phyloP scores from a whole-genome alignment of 805 yeast genomes.

The Dipodascopsis tothii region DNA sequence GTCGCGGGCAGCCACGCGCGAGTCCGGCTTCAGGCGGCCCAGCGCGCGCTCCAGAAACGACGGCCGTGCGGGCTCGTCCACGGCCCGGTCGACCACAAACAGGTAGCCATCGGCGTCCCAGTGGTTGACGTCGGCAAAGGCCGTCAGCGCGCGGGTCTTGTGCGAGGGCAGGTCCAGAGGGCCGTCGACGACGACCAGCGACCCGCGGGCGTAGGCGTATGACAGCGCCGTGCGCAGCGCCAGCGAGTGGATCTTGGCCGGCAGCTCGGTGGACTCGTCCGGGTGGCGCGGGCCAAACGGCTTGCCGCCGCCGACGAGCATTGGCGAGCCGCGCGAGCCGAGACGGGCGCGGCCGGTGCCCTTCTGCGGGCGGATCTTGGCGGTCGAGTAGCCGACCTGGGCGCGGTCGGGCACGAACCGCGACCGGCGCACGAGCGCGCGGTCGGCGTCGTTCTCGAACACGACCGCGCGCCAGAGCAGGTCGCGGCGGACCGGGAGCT shows the following conservation, averaged over 20 bases:
- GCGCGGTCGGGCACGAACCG: slow-evolving; percentile 86
- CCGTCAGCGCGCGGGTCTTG: slow-evolving; percentile 6
- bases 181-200: slow-evolving; percentile 59
- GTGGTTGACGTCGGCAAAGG: slow-evolving; percentile 6
- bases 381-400: slow-evolving; percentile 76
- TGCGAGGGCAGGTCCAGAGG: slow-evolving; percentile 31
- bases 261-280: slow-evolving; percentile 74
- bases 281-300: slow-evolving; percentile 90
- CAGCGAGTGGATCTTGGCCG: slow-evolving; percentile 58
- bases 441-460: slow-evolving; percentile 69
- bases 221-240: slow-evolving; percentile 81
- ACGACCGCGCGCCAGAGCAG: slow-evolving; percentile 89
- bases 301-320: slow-evolving; percentile 77
- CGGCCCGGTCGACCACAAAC: slow-evolving; percentile 1
- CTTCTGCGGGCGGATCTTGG: slow-evolving; percentile 79
- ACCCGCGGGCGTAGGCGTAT: slow-evolving; percentile 69
- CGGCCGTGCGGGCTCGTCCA: no score
- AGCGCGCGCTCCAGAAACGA: not conserved
- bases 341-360: slow-evolving; percentile 93
- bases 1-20: slow-evolving; percentile 6
- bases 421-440: slow-evolving; percentile 29
- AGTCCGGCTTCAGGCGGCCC: not conserved
- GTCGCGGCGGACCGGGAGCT: slow-evolving; percentile 79
- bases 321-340: slow-evolving; percentile 94
- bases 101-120: slow-evolving; percentile 3